phyloP scores from a whole-genome alignment of 2,329 filamentous ascomycete genomes.

The Talaromyces amestolkiae region DNA sequence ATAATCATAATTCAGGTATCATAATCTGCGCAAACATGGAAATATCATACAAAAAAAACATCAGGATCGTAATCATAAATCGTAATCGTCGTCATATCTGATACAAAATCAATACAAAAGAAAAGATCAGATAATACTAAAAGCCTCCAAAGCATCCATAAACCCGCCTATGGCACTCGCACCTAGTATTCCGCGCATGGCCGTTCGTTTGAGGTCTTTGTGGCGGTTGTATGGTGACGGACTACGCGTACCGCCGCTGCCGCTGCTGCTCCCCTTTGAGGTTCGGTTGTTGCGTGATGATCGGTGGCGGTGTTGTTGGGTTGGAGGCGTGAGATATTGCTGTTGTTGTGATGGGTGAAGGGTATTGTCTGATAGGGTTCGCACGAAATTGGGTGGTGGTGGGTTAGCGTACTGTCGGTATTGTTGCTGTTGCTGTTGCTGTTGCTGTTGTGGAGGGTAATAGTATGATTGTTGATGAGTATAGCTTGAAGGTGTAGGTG shows the following conservation, averaged over 20 bases:
- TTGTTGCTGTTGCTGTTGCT: conserved; percentile 13
- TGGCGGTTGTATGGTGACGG: conserved; percentile 22
- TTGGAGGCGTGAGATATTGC: conserved; percentile 4
- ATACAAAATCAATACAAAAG: neutral
- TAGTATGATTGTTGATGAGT: conserved; percentile 18
- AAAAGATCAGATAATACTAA: conserved; percentile 22
- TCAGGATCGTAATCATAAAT: neutral
- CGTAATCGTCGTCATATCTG: neutral
- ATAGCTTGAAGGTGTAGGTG: conserved; percentile 10
- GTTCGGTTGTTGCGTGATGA: conserved; percentile 19
- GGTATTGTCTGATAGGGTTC: conserved; percentile 10
- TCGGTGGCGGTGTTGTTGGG: conserved; percentile 15
- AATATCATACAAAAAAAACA: neutral
- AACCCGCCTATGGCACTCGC: conserved; percentile 40
- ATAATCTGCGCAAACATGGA: neutral
- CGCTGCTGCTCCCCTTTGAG: conserved; percentile 21
- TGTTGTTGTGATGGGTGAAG: conserved; percentile 14
- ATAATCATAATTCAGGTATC: neutral
- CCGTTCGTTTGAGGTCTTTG: conserved; percentile 32
- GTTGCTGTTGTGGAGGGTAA: conserved; percentile 22
- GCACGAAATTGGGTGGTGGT: conserved; percentile 14
- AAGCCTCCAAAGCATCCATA: conserved; percentile 40
- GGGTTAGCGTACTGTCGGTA: conserved; percentile 18
- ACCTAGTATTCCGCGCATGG: conserved; percentile 36
- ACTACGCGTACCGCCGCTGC: conserved; percentile 19